A percentile compares a stretch with the other conserved stretches of the same genome.
Conservation (phyloP, 2,329 filamentous ascomycete genomes). For the Aureobasidium sp. region DNA sequence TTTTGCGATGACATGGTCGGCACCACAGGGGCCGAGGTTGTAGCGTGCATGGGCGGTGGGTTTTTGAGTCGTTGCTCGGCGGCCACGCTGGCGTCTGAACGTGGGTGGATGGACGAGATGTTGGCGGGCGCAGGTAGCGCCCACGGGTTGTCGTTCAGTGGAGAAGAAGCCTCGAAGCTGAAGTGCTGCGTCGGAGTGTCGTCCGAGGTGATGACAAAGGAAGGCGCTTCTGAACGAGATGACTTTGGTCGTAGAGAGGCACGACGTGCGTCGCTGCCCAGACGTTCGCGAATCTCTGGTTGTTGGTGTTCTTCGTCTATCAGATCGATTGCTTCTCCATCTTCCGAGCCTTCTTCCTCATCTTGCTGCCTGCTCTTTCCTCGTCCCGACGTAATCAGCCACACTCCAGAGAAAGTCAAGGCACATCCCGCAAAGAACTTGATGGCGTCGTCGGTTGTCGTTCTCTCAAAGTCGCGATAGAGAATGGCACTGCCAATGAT, state of each 20-base stretch:
- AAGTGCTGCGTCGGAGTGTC: slow-evolving; percentile 5
- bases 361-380: slow-evolving; percentile 52
- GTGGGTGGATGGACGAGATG: slow-evolving; percentile 26
- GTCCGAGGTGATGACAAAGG: slow-evolving; percentile 21
- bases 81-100: slow-evolving; percentile 21
- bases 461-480: slow-evolving; percentile 90
- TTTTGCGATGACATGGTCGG: slow-evolving; percentile 21
- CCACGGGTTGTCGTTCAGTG: slow-evolving; percentile 6
- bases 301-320: slow-evolving; percentile 31
- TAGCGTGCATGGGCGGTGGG: slow-evolving; percentile 30
- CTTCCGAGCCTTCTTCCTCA: slow-evolving; percentile 29
- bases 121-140: slow-evolving; percentile 20
- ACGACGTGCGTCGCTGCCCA: slow-evolving; percentile 16
- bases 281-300: slow-evolving; percentile 24
- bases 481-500: slow-evolving; percentile 89
- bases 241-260: not conserved
- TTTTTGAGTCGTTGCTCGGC: slow-evolving; percentile 18
- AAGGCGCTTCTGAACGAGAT: slow-evolving; percentile 19
- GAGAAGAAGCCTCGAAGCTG: slow-evolving; percentile 14
- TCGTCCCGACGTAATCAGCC: slow-evolving; percentile 86
- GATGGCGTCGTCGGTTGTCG: slow-evolving; percentile 61
- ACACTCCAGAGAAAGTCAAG: slow-evolving; percentile 93
- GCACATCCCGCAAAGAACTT: slow-evolving; percentile 90
- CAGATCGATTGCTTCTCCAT: slow-evolving; percentile 37
- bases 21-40: slow-evolving; percentile 28